These are phyloP conservation scores for Pyricularia grisea DNA, from an alignment of 2,329 filamentous ascomycete species.

Conservation along the genomic window DNA sequence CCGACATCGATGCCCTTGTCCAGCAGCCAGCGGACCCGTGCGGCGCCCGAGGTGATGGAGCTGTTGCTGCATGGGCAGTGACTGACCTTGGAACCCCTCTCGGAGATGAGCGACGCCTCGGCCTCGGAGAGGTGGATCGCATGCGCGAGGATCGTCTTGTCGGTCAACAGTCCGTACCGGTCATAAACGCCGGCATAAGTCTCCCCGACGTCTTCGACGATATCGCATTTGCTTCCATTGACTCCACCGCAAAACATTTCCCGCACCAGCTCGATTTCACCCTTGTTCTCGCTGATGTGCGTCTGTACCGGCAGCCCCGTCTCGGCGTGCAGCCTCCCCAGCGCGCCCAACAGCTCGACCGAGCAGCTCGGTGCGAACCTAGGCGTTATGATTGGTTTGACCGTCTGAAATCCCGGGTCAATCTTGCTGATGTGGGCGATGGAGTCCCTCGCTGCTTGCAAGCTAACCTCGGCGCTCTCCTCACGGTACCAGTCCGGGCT, in stretches of 20 bases:
- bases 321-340: slow-evolving; percentile 56
- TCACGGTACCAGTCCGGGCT: slow-evolving; percentile 77
- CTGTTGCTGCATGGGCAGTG: slow-evolving; percentile 88
- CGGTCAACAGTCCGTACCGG: slow-evolving; percentile 54
- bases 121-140: slow-evolving; percentile 63
- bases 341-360: slow-evolving; percentile 44
- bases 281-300: slow-evolving; percentile 76
- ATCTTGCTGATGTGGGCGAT: slow-evolving; percentile 58
- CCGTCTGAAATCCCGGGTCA: slow-evolving; percentile 54
- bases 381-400: slow-evolving; percentile 74
- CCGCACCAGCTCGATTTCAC: slow-evolving; percentile 63
- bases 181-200: slow-evolving; percentile 79
- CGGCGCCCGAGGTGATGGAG: slow-evolving; percentile 69
- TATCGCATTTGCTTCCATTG: slow-evolving; percentile 30
- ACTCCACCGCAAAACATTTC: slow-evolving; percentile 43
- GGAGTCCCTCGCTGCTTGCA: slow-evolving; percentile 45
- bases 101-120: slow-evolving; percentile 57
- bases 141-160: slow-evolving; percentile 75
- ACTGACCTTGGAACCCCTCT: slow-evolving; percentile 55
- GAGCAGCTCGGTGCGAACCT: slow-evolving; percentile 58
- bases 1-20: slow-evolving; percentile 70
- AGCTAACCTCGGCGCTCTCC: slow-evolving; percentile 46
- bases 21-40: slow-evolving; percentile 65
- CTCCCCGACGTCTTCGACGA: slow-evolving; percentile 14
- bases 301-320: slow-evolving; percentile 69